These are phyloP conservation scores for Fusarium sacchari DNA, from an alignment of 2,329 filamentous ascomycete species.

Conservation along the genomic window DNA sequence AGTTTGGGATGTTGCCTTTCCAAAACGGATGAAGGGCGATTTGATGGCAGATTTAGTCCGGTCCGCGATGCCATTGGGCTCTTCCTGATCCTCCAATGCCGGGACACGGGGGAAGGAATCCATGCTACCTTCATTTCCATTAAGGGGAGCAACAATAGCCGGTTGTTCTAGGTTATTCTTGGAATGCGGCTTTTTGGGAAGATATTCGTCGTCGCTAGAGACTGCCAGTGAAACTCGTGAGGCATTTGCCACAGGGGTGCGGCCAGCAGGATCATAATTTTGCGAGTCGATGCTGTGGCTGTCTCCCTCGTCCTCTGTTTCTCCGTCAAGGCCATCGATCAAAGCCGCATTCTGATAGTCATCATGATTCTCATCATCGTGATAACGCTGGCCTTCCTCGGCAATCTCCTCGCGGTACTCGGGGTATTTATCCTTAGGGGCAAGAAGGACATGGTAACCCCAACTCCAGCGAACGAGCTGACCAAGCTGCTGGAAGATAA, in stretches of 20 bases:
- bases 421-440: conserved; percentile 78
- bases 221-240: conserved; percentile 61
- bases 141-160: conserved; percentile 42
- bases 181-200: conserved; percentile 46
- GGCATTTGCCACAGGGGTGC: conserved; percentile 62
- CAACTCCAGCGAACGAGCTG: conserved; percentile 97
- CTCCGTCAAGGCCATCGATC: conserved; percentile 51
- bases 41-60: conserved; percentile 50
- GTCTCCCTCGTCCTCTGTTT: conserved; percentile 53
- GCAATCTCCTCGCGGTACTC: conserved; percentile 67
- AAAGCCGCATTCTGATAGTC: conserved; percentile 58
- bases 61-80: conserved; percentile 52
- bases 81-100: conserved; percentile 52
- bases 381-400: conserved; percentile 69
- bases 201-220: conserved; percentile 58
- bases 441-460: conserved; percentile 95
- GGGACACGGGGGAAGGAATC: conserved; percentile 70
- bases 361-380: conserved; percentile 55
- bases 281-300: conserved; percentile 55
- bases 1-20: conserved; percentile 38
- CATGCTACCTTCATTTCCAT: conserved; percentile 60
- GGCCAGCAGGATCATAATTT: conserved; percentile 64
- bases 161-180: conserved; percentile 41
- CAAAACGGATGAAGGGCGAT: conserved; percentile 38
- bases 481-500: conserved; percentile 97